These are phyloP conservation scores for Eucalyptus cloeziana DNA, from an alignment of 345 rosid species.

Conservation along the genomic window DNA sequence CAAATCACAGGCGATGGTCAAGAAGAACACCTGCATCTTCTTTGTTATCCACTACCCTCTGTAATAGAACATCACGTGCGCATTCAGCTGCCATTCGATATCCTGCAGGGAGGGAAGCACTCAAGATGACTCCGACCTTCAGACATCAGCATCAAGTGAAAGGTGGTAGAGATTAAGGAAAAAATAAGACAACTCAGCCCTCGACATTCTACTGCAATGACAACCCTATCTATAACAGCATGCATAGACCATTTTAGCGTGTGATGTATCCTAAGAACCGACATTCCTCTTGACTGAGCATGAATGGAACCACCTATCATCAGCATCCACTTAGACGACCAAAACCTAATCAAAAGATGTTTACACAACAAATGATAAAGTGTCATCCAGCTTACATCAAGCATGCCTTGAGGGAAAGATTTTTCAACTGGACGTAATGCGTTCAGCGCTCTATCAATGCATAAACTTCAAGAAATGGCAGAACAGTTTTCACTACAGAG, in stretches of 20 bases:
- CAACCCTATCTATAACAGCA: not conserved
- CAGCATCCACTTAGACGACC: not conserved
- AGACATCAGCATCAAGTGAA: not conserved
- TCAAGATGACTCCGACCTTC: not conserved
- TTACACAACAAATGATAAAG: not conserved
- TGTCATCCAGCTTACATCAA: not conserved
- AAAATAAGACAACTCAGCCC: not conserved
- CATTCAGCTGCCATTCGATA: slow-evolving; percentile 94
- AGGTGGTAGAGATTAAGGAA: not conserved
- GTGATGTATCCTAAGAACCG: not conserved
- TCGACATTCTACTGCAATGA: not conserved
- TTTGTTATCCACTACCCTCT: slow-evolving; percentile 70
- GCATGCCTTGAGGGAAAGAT: not conserved
- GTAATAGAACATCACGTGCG: slow-evolving; percentile 64
- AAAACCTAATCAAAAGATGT: not conserved
- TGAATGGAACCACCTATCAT: not conserved
- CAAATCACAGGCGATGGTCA: not conserved
- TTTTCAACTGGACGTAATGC: not conserved
- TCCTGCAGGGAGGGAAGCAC: slow-evolving; percentile 30
- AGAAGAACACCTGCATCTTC: slow-evolving; percentile 49
- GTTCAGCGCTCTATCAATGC: not conserved
- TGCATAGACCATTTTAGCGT: not conserved
- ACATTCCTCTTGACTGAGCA: not conserved
- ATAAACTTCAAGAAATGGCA: not conserved
- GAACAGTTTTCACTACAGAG: not conserved